Evolutionary conservation across 768 basidiomycete genomes (phyloP).

Genomic region (Coprinopsis cinerea): DNA sequence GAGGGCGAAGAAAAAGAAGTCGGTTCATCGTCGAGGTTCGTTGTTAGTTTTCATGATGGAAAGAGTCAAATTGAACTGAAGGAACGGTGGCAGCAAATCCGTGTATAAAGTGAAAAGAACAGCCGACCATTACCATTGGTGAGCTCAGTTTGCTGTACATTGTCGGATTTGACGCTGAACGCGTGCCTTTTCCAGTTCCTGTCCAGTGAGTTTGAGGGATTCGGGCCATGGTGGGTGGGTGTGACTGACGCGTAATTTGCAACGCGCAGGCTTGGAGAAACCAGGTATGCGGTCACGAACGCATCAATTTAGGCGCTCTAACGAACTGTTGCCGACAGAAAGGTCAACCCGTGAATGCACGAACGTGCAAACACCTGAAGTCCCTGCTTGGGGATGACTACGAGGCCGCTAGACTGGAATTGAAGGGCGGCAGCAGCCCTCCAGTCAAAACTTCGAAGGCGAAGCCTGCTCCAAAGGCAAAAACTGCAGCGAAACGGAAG

Average conservation of each 20-base stretch:
- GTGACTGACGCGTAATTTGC: neutral
- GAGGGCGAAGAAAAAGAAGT: slow-evolving; percentile 47
- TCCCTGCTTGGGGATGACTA: slow-evolving; percentile 25
- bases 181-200: slow-evolving; percentile 17
- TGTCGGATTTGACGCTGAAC: too few relatives aligned
- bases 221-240: neutral
- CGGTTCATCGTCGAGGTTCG: slow-evolving; percentile 33
- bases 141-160: too few relatives aligned
- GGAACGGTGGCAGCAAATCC: slow-evolving; percentile 25
- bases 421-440: too few relatives aligned
- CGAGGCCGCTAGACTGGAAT: slow-evolving; percentile 38
- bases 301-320: neutral
- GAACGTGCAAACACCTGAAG: slow-evolving; percentile 29
- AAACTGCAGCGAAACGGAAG: too few relatives aligned
- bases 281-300: neutral
- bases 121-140: slow-evolving; percentile 36
- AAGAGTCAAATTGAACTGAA: neutral
- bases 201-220: slow-evolving; percentile 19
- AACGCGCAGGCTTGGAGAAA: slow-evolving; percentile 6
- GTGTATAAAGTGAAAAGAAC: slow-evolving; percentile 40
- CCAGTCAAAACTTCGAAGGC: too few relatives aligned
- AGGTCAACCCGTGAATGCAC: slow-evolving; percentile 30
- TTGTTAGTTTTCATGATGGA: neutral
- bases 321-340: neutral
- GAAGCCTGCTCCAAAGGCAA: too few relatives aligned